A percentile compares a stretch with the other conserved stretches of the same genome.
phyloP scores from a whole-genome alignment of 768 basidiomycete genomes.

The Auriculariales sp. region DNA sequence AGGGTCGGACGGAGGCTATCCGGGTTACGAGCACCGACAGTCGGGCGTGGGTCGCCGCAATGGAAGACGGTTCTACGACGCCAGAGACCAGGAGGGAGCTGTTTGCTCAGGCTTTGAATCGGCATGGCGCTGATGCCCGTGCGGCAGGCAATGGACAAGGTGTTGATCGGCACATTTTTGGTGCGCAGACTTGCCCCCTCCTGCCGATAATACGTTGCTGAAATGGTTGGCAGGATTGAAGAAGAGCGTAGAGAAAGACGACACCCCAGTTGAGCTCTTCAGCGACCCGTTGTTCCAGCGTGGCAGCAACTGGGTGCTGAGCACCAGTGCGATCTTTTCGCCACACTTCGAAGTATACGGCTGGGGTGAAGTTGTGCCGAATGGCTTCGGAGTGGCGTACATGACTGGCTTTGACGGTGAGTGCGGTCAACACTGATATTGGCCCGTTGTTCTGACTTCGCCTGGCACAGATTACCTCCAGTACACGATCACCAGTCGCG shows the following conservation, averaged over 20 bases:
- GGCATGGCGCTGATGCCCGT: constrained; percentile 52
- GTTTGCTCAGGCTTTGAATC: constrained; percentile 46
- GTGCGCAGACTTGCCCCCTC: constrained; percentile 25
- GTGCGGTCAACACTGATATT: constrained; percentile 9
- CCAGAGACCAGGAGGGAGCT: constrained; percentile 32
- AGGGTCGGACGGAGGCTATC: constrained; percentile 91
- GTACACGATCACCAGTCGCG: constrained; percentile 79
- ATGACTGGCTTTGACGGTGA: constrained; percentile 77
- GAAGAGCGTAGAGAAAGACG: constrained; percentile 45
- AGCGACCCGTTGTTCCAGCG: constrained; percentile 58
- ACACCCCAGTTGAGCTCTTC: constrained; percentile 56
- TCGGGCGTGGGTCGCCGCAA: constrained; percentile 61
- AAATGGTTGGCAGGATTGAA: constrained; percentile 58
- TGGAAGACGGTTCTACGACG: constrained; percentile 38
- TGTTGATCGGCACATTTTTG: constrained; percentile 79
- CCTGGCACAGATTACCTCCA: constrained; percentile 54
- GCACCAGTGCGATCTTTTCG: constrained; percentile 82
- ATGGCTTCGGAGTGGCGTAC: constrained; percentile 91
- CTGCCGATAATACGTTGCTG: neutral
- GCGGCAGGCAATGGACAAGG: constrained; percentile 55
- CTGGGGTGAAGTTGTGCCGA: constrained; percentile 91
- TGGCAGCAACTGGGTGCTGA: constrained; percentile 73
- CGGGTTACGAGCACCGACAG: constrained; percentile 65
- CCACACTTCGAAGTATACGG: constrained; percentile 75
- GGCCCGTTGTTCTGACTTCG: neutral